A percentile compares a stretch with the other conserved stretches of the same genome.
Conservation (phyloP, 2,329 filamentous ascomycete species). For the Fusarium aywerte region DNA sequence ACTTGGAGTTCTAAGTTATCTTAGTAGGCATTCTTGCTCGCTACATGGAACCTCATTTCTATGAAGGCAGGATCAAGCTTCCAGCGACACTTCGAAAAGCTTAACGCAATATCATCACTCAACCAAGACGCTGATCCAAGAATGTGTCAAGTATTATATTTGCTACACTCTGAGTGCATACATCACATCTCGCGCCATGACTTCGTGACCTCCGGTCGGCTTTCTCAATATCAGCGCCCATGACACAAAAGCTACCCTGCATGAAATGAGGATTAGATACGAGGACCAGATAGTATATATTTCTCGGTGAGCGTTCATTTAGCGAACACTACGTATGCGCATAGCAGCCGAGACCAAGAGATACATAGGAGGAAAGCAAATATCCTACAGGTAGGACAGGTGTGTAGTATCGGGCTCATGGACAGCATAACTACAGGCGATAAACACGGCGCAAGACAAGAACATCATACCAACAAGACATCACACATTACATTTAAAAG, state of each 20-base stretch:
- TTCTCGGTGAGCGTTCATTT: not conserved
- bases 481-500: not conserved
- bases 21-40: not conserved
- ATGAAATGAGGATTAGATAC: slow-evolving; percentile 47
- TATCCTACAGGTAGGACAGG: not conserved
- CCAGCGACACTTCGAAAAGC: not conserved
- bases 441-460: not conserved
- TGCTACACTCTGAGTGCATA: too few relatives aligned
- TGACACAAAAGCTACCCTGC: slow-evolving; percentile 62
- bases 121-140: too few relatives aligned
- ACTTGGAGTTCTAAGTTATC: not conserved
- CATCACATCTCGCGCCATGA: not conserved
- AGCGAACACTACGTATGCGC: not conserved
- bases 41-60: not conserved
- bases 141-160: too few relatives aligned
- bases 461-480: not conserved
- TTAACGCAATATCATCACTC: not conserved
- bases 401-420: accelerated
- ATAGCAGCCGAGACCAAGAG: not conserved
- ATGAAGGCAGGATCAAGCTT: not conserved
- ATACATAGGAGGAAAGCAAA: not conserved
- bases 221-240: not conserved
- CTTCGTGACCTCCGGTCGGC: not conserved
- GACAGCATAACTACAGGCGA: not conserved
- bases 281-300: not conserved